Base-by-base conservation (phyloP, 1,284 basidiomycete species). In the Rhodotorula sp. region DNA sequence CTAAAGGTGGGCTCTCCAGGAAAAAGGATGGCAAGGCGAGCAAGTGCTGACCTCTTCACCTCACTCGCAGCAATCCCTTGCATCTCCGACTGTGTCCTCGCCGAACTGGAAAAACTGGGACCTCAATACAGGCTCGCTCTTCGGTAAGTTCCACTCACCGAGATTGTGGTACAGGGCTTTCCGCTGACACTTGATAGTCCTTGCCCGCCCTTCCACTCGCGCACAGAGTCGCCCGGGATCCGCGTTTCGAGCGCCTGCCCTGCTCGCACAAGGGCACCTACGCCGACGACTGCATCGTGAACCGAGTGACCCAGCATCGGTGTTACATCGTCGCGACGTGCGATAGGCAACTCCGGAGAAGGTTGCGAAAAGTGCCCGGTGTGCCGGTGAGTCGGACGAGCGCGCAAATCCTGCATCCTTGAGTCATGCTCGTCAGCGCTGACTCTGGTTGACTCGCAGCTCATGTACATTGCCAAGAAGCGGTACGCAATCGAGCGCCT, bases 271-370 rank as follows among this genome's bases (percentile, higher is more conserved):
- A 88, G 21, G 97, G 97, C 21, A 97, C 94, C 19, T 99, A 99
- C 80, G 97, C 97, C 28, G 97, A 99, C 80, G 97, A 99, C 84
- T 99, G 97, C 81, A 87, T 99, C 45, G 90, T 99, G 26, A 91
- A 99, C 79, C 88, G 97, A 49, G 92, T 98, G 23, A 92, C 90
- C 5, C 88, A 93, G 31, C 93, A 95, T 84, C 92, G 94, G 80
- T 98, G 95, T 82, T 99, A 93, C 81, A 90, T 99, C 78, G 95
- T 99, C 43, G 97, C 97, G 23, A 99, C 97, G 48, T 99, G 97
- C 80, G 97, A 99, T 86, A 85, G 95, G 70, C 95, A 98, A 79
- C 86, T 99, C 54, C 86, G 97, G 54, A 85, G 95, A 62, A 86
- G 97, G 66, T 90, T 99, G 80, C 87, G 97, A 50, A 95, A 97